Evolutionary conservation across 805 yeast species (phyloP), one percentile per base, ranked within the genome.

Genomic region (Saturnispora sanitii): DNA sequence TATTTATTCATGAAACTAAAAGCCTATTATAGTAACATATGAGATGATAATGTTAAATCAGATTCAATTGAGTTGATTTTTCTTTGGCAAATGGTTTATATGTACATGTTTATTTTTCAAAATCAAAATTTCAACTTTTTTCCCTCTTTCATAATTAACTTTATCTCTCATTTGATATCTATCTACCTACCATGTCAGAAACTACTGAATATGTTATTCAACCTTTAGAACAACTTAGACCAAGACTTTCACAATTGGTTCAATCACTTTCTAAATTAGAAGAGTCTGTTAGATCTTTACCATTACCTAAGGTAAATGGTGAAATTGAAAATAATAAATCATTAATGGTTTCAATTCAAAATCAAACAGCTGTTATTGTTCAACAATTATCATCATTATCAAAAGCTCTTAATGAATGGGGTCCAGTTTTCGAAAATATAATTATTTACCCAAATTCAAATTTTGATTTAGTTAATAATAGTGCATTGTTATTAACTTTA

Each of bases 381-480:
- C 82, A 95, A 13, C 97, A 92, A 56, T 64, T 90, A 34, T 73
- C 75, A 33, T 79, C 95, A 2, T 71, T 90, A n/a, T 75, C 94
- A 0, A 61, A 73, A 5, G 79, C 85, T 2, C 55, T 92, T 19
- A 75, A 78, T 31, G 68, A 70, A 41, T 77, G 80, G 51, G 69
- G 74, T 6, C 79, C 72, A 3, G 58, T 71, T 0, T 64, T 92
- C 20, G 70, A 71, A 34, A 61, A 73, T 4, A 78, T 94, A 0
- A 86, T 83, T 38, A 88, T 79, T 1, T 90, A 75, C 53, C 98
- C 98, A 1, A 65, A 84, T 40, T 81, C 88, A 0, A 71, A 72
- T 17, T 92, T 90, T 56, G 96, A 96, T 7, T 75, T 94, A 0
- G 73, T 85, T 1, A 82, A 84, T 33, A 88, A 84, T 48, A 88